phyloP scores from a whole-genome alignment of 2,329 filamentous ascomycete genomes.

The Stylonectria norvegica region DNA sequence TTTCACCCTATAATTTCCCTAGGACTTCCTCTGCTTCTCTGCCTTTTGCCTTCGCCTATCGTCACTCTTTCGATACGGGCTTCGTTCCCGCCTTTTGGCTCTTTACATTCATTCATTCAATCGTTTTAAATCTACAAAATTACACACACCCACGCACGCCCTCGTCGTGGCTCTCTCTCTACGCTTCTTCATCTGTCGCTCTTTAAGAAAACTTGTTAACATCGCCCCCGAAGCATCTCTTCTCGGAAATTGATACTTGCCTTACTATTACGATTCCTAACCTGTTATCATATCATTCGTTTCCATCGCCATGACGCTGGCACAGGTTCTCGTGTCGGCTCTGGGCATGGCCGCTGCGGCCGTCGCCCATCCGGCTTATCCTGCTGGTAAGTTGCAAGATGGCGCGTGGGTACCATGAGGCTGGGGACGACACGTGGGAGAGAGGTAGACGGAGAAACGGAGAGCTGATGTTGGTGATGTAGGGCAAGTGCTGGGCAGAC shows the following conservation, averaged over 20 bases:
- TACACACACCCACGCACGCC: no score
- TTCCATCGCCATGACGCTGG: slow-evolving; percentile 18
- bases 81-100: background rate
- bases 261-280: no score
- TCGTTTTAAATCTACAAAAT: no score
- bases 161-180: no score
- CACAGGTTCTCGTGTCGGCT: slow-evolving; percentile 21
- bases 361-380: slow-evolving; percentile 11
- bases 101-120: background rate
- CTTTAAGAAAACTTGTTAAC: no score
- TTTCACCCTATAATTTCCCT: slow-evolving; percentile 4
- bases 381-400: slow-evolving; percentile 21
- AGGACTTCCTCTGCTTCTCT: slow-evolving; percentile 7
- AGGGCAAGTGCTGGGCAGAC: background rate
- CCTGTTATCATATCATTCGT: background rate
- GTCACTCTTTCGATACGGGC: slow-evolving; percentile 15
- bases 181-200: no score
- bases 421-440: background rate
- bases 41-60: slow-evolving; percentile 8
- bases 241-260: no score
- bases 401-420: background rate
- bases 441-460: background rate
- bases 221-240: no score
- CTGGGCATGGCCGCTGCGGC: slow-evolving; percentile 21
- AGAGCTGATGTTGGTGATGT: background rate